Evolutionary conservation across 768 basidiomycete genomes (phyloP), one percentile per base, ranked within the genome.

Genomic region (Boletus barrowsii): DNA sequence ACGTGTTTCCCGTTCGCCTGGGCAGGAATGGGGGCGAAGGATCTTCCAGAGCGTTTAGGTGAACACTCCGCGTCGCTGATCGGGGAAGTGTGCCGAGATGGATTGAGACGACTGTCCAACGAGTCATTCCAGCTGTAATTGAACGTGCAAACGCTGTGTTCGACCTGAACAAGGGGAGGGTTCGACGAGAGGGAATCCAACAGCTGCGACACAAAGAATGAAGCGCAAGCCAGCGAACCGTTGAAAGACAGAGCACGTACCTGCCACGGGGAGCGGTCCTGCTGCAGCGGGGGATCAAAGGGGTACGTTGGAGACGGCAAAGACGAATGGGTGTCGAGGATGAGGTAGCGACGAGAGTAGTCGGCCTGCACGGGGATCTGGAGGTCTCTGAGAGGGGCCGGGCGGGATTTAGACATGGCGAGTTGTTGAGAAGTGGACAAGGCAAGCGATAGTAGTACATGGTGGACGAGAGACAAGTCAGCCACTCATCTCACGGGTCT

Each of bases 31-130:
- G 60, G 60, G 29, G 53, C 46, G 45, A 60, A 63, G 1, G 49
- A 56, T 43, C 57, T 51, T 43, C 54, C 58, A 9, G 57, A 58
- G 40, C 57, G 68, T 49, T 65, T 63, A 33, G 49, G 63, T n/a
- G 58, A 33, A 39, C 42, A 11, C 10, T 51, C 55, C 37, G 51
- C n/a, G 43, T 48, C 44, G 41, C 48, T 52, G 45, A 64, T 58
- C 14, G 62, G 60, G 3, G 62, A 54, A 13, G 58, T 55, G 6
- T 3, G 11, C 32, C 18, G 30, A 30, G 17, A 33, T 15, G 37
- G 18, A 39, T 39, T n/a, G n/a, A 10, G 39, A 42, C 44, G 35
- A n/a, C 33, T 26, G 37, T 51, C 47, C n/a, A 13, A 17, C 3
- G 35, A 33, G 46, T 48, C 42, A 17, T 44, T 15, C 42, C 42